Evolutionary conservation across 208 protist genomes (phyloP), one percentile per base, ranked within the genome.

Genomic region (Wallacemonas sp.): DNA sequence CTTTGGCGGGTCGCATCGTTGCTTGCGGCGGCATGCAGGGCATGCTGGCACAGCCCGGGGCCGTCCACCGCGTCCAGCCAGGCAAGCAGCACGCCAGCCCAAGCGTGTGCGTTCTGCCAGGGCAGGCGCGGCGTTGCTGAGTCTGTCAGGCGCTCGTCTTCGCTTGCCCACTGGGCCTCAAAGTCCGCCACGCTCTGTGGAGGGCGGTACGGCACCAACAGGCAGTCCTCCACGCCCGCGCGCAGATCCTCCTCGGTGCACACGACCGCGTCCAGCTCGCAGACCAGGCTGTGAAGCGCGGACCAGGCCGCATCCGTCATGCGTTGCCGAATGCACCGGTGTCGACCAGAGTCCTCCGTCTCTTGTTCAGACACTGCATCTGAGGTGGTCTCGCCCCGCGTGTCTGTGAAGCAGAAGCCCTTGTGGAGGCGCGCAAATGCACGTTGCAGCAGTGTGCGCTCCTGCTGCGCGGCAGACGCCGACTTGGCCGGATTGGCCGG

Each of bases 171-270:
- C 26, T 49, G 57, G 11, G 12, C 32, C 4, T 28, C 25, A 23
- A 64, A 64, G 20, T 57, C 16, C 23, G 23, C 10, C 10, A 16
- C 3, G 49, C n/a, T 12, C 18, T 18, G 5, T 8, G 63, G 45
- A 18, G 63, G 48, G 8, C 4, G 11, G 23, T 49, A 25, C 10
- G 29, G 42, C 0, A 7, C 3, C 22, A 59, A 20, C 2, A 22
- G 3, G 11, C 12, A 25, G 12, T 5, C 10, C 3, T 5, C 48
- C 18, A 2, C 12, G 23, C n/a, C 29, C 18, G 41, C 49, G 25
- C 4, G 20, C 14, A 26, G 33, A 44, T 85, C 79, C 26, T 64
- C 67, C 22, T 85, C 79, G 0, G 79, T 85, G 16, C 78, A 57
- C 4, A 81, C 69, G 12, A 85, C 46, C 10, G 33, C 48, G 36